phyloP scores from a whole-genome alignment of 495 filamentous ascomycete species.

The Hypoxylon rickii region DNA sequence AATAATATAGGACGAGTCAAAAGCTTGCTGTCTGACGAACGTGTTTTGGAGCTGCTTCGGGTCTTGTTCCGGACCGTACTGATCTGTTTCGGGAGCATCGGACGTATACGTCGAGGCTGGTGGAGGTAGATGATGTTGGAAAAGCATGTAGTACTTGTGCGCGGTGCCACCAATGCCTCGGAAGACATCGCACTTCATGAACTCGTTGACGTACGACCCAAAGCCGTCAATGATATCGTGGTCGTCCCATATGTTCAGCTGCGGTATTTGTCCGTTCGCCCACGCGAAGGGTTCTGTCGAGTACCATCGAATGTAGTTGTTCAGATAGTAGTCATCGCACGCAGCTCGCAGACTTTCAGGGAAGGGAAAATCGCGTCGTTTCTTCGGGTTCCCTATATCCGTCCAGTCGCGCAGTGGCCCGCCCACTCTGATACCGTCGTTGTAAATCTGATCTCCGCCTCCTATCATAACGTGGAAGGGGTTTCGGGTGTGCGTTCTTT shows the following conservation, averaged over 20 bases:
- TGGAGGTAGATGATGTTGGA: constrained; percentile 89
- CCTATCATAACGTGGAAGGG: constrained; percentile 97
- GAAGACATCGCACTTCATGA: constrained; percentile 92
- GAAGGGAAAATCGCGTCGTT: constrained; percentile 77
- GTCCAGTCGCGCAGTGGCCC: constrained; percentile 84
- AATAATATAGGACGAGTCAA: constrained; percentile 78
- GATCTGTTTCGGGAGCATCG: constrained; percentile 33
- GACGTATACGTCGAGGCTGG: constrained; percentile 83
- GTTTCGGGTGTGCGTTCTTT: constrained; percentile 67
- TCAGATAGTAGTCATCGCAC: constrained; percentile 89
- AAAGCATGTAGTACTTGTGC: constrained; percentile 90
- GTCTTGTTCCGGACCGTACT: constrained; percentile 58
- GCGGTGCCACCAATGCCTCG: constrained; percentile 85
- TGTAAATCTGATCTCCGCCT: constrained; percentile 95
- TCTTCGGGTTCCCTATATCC: constrained; percentile 77
- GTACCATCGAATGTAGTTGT: constrained; percentile 91
- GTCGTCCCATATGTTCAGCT: constrained; percentile 95
- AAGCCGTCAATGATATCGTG: constrained; percentile 94
- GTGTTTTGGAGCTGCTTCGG: constrained; percentile 68
- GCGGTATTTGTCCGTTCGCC: constrained; percentile 85
- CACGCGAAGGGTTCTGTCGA: constrained; percentile 77
- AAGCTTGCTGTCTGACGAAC: constrained; percentile 63
- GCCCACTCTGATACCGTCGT: constrained; percentile 82
- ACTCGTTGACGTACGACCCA: constrained; percentile 88
- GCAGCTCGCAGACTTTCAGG: constrained; percentile 69